Conservation (phyloP, 345 rosid genomes). For the Conringia planisiliqua region DNA sequence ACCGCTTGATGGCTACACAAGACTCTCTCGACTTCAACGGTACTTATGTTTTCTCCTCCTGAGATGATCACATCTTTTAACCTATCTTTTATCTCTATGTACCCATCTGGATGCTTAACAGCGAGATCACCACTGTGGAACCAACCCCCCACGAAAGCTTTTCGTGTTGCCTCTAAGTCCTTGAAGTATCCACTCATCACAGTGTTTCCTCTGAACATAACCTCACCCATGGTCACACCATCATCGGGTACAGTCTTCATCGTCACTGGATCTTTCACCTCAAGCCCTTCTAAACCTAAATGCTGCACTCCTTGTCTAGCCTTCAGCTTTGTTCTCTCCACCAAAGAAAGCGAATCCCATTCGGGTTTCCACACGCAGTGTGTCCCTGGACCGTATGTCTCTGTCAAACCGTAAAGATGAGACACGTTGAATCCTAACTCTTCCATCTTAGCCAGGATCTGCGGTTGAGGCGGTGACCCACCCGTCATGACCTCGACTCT, state of each 20-base stretch:
- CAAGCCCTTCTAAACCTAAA: conserved; percentile 64
- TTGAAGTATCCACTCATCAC: conserved; percentile 77
- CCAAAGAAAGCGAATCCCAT: conserved; percentile 55
- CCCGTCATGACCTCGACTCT: conserved; percentile 59
- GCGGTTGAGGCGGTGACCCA: conserved; percentile 67
- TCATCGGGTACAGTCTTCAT: conserved; percentile 56
- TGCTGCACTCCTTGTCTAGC: conserved; percentile 78
- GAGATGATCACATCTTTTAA: conserved; percentile 68
- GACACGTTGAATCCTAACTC: conserved; percentile 61
- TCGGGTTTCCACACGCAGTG: conserved; percentile 64
- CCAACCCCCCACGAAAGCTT: conserved; percentile 74
- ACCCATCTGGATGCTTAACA: conserved; percentile 67
- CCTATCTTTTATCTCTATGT: conserved; percentile 73
- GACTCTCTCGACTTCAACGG: conserved; percentile 59
- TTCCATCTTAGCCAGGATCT: conserved; percentile 54
- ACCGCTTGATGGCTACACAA: conserved; percentile 60
- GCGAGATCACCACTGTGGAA: conserved; percentile 72
- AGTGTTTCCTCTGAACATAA: conserved; percentile 70
- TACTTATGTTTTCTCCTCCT: conserved; percentile 81
- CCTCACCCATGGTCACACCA: conserved; percentile 60
- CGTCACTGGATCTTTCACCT: conserved; percentile 52
- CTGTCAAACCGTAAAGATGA: conserved; percentile 76
- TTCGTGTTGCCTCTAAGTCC: conserved; percentile 52
- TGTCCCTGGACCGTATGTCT: conserved; percentile 74
- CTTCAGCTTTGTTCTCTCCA: conserved; percentile 46